Evolutionary conservation across 2,329 filamentous ascomycete genomes (phyloP), one percentile per base, ranked within the genome.

Genomic region (Thielaviopsis musarum): DNA sequence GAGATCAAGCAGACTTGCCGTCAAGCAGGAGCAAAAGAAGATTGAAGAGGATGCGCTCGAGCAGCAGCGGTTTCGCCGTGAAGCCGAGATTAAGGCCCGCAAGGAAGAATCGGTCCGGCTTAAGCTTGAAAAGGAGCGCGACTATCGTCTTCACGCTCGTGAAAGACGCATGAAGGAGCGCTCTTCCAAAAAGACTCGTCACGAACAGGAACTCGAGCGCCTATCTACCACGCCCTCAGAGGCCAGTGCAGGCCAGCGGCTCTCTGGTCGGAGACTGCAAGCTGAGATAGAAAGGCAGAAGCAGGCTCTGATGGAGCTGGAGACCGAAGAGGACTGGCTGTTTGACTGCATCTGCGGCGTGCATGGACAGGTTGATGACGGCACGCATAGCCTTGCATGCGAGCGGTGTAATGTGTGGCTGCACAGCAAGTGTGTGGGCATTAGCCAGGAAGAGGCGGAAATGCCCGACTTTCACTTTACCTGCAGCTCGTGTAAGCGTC

Each of bases 321-420:
- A 78, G 19, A 88, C 94, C 64, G 88, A 93, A 54, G 87, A 89
- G 13, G 82, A 90, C 57, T 97, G 93, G 93, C 80, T 89, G 48
- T 98, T 98, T 66, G 93, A 98, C 69, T 98, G 93, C 69, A 79
- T 88, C 26, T 98, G 93, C 69, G 91, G 91, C 26, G 79, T 90
- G 22, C 84, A 95, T 69, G 93, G 93, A 22, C 85, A 94, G 65
- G 88, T 96, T 61, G 93, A 98, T 66, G 93, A 97, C 69, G 93
- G 93, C 41, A 85, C 88, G 7, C 91, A 95, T 68, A 95, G 90
- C 69, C 84, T 98, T 64, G 87, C 91, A 28, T 98, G 93, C 71
- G 93, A 98, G 68, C 84, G 78, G 65, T 98, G 93, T 75, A 94
- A 85, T 68, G 85, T 95, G 54, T 98, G 93, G 93, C 91, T 97